A percentile compares a stretch with the other conserved stretches of the same genome.
Evolutionary conservation across 176 grass and related monocot genomes (phyloP).

Genomic region (Tillandsia leiboldiana): DNA sequence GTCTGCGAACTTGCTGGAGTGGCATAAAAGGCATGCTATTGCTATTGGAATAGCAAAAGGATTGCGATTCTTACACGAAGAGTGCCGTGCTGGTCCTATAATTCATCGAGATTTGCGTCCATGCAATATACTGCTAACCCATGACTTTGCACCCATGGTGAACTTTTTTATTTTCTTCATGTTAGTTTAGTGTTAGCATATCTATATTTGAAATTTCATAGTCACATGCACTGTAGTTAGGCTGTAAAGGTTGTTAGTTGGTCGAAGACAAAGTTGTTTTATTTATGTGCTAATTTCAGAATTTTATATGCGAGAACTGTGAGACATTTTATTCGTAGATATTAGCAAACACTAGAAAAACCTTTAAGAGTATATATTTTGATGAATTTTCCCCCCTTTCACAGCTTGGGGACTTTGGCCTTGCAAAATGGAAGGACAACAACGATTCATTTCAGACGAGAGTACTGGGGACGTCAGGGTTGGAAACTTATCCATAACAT

Average conservation of each 20-base stretch:
- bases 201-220: background rate
- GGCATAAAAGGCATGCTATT: constrained; percentile 59
- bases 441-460: constrained; percentile 36
- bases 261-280: background rate
- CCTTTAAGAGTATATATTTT: background rate
- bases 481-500: constrained; percentile 9
- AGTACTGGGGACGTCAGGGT: constrained; percentile 60
- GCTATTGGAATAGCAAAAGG: constrained; percentile 70
- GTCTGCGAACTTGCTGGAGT: constrained; percentile 41
- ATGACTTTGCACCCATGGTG: constrained; percentile 75
- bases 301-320: background rate
- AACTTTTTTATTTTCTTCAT: constrained; percentile 5
- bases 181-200: background rate
- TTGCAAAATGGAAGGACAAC: constrained; percentile 60
- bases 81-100: constrained; percentile 55
- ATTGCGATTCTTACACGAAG: constrained; percentile 53
- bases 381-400: constrained; percentile 1
- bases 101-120: constrained; percentile 72
- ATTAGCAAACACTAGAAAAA: background rate
- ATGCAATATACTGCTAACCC: constrained; percentile 60
- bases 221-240: background rate
- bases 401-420: constrained; percentile 66
- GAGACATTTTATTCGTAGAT: background rate
- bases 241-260: background rate
- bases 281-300: background rate